Conservation (phyloP, 306 rosid genomes). For the Medicago ruthenica region DNA sequence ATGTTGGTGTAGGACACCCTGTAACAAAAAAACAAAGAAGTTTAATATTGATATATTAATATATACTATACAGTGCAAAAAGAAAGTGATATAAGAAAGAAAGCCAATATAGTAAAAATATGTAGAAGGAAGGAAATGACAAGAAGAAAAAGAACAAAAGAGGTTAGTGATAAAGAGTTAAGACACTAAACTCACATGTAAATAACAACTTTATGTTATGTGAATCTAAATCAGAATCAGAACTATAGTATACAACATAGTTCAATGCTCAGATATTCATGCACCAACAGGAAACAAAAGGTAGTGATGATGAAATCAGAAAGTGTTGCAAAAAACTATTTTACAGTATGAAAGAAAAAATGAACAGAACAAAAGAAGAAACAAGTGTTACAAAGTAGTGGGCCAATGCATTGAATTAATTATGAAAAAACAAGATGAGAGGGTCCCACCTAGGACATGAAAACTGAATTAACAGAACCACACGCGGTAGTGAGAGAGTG, state of each 20-base stretch:
- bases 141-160: conserved; percentile 44
- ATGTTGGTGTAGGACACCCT: conserved; percentile 48
- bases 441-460: neutral
- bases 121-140: conserved; percentile 39
- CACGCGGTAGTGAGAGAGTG: conserved; percentile 52
- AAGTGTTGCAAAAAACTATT: neutral
- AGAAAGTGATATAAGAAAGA: conserved; percentile 5
- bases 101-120: neutral
- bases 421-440: neutral
- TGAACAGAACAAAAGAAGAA: neutral
- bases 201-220: conserved; percentile 31
- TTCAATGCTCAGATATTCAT: neutral
- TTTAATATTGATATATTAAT: neutral
- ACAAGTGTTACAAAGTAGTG: conserved; percentile 17
- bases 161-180: neutral
- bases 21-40: conserved; percentile 40
- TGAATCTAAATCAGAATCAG: conserved; percentile 43
- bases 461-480: conserved; percentile 53
- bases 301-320: conserved; percentile 36
- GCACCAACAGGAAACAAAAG: neutral
- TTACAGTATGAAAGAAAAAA: neutral
- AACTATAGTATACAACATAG: neutral
- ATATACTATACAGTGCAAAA: neutral
- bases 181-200: conserved; percentile 51
- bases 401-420: conserved; percentile 32